phyloP scores from a whole-genome alignment of 768 basidiomycete genomes.

The Lactarius hengduanensis region DNA sequence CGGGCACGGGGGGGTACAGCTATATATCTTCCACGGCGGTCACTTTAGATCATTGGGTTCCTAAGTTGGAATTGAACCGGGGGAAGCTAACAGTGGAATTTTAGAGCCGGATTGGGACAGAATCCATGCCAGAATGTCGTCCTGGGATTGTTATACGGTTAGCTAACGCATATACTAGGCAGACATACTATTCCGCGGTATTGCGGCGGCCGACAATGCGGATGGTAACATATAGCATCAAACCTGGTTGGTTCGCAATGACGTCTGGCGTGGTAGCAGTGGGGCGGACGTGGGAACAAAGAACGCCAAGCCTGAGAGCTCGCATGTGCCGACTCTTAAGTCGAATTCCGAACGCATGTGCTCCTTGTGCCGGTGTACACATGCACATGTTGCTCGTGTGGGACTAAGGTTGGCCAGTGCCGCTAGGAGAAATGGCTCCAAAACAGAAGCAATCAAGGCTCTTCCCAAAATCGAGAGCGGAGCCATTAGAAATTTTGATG shows the following conservation, averaged over 20 bases:
- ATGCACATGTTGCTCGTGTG: neutral
- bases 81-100: neutral
- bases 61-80: neutral
- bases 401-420: too few species aligned
- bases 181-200: neutral
- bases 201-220: neutral
- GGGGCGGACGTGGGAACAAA: neutral
- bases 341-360: neutral
- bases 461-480: too few species aligned
- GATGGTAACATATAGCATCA: neutral
- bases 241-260: neutral
- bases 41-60: neutral
- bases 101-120: neutral
- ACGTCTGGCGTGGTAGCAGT: neutral
- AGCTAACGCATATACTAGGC: neutral
- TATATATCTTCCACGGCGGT: constrained; percentile 5
- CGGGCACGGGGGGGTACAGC: neutral
- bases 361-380: neutral
- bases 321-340: neutral
- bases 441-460: neutral
- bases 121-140: neutral
- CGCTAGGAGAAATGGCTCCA: neutral
- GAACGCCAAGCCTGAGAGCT: neutral
- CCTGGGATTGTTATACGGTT: neutral
- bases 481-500: too few species aligned